These are phyloP conservation scores for Trichosanthes truncata DNA, from an alignment of 306 rosid genomes.

Conservation along the genomic window DNA sequence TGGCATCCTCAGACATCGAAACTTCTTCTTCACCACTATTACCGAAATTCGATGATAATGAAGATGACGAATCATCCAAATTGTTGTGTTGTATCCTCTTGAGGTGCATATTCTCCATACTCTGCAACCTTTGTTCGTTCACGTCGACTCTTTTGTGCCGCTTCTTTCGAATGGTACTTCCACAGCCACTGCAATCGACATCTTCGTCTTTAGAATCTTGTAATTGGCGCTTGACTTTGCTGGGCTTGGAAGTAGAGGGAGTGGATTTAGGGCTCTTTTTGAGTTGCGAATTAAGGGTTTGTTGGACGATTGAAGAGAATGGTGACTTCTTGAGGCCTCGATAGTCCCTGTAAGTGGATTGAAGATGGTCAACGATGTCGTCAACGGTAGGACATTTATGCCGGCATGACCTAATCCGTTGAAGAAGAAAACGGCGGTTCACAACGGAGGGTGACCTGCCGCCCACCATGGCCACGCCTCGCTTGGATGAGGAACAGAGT, in stretches of 20 bases:
- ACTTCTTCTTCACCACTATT: constrained; percentile 13
- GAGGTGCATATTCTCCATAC: neutral
- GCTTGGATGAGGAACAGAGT: neutral
- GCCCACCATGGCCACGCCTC: neutral
- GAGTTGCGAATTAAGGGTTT: constrained; percentile 18
- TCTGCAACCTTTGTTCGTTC: constrained; percentile 32
- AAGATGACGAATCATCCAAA: constrained; percentile 1
- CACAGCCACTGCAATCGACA: neutral
- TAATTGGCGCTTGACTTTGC: neutral
- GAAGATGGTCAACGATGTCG: constrained; percentile 42
- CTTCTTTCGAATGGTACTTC: constrained; percentile 25
- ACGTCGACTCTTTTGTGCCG: constrained; percentile 9
- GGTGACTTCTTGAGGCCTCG: constrained; percentile 24
- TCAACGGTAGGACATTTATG: constrained; percentile 24
- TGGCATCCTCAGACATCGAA: constrained; percentile 52
- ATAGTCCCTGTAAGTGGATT: constrained; percentile 40
- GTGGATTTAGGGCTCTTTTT: neutral
- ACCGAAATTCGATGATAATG: neutral
- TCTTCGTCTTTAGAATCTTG: constrained; percentile 3
- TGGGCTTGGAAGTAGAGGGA: constrained; percentile 19
- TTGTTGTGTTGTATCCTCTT: neutral
- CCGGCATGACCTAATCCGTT: neutral
- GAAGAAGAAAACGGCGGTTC: neutral
- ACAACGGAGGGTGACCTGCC: neutral
- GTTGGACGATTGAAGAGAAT: constrained; percentile 25